Evolutionary conservation across 148 eudicot genomes (phyloP).

Genomic region (Vaccinium corymbosum): DNA sequence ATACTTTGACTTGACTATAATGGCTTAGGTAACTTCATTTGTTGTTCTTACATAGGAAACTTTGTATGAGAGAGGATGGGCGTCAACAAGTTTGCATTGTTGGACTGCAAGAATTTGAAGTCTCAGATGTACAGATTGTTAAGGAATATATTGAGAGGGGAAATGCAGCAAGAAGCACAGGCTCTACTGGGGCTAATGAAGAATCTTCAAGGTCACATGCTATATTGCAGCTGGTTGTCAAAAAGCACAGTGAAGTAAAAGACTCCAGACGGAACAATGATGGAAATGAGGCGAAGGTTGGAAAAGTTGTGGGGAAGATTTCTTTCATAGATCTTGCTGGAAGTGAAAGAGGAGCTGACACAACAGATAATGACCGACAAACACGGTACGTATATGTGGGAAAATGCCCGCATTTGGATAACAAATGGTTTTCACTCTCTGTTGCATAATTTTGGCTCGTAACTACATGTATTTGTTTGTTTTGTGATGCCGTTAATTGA

Average conservation of each 20-base stretch:
- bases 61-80: constrained; percentile 97
- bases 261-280: constrained; percentile 67
- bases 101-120: constrained; percentile 98
- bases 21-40: constrained; percentile 1
- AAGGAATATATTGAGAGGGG: constrained; percentile 96
- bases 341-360: constrained; percentile 99
- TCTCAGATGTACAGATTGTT: constrained; percentile 92
- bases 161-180: constrained; percentile 85
- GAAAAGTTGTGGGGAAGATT: constrained; percentile 90
- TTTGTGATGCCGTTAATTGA: not conserved
- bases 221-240: constrained; percentile 89
- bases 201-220: constrained; percentile 99
- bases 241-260: constrained; percentile 81
- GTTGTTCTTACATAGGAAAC: constrained; percentile 53
- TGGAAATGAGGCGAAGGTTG: constrained; percentile 65
- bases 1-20: constrained; percentile 6
- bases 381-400: constrained; percentile 54
- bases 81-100: constrained; percentile 98
- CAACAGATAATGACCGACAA: constrained; percentile 96
- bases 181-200: constrained; percentile 97
- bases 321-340: constrained; percentile 99
- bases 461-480: not conserved
- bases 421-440: not conserved
- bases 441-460: not conserved
- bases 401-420: not conserved